These are phyloP conservation scores for Colletotrichum plurivorum DNA, from an alignment of 2,329 filamentous ascomycete species.

Conservation along the genomic window DNA sequence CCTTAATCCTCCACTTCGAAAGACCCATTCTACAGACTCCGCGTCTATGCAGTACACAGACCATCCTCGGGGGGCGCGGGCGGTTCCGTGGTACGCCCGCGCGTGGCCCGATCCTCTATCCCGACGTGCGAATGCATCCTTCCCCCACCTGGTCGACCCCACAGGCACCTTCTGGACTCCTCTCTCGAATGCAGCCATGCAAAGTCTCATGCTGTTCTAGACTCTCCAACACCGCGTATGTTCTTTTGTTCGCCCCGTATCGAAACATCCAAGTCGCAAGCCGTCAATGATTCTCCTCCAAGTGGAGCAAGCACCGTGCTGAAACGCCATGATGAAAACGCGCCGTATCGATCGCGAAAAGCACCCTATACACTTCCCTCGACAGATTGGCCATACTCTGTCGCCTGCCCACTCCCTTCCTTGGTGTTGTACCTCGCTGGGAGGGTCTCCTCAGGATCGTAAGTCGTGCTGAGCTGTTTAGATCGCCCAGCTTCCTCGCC, in stretches of 20 bases:
- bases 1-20: slow-evolving; percentile 4
- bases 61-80: not conserved
- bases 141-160: slow-evolving; percentile 20
- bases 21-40: slow-evolving; percentile 7
- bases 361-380: slow-evolving; percentile 1
- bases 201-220: slow-evolving; percentile 27
- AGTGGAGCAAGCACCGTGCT: slow-evolving; percentile 1
- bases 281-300: slow-evolving; percentile 4
- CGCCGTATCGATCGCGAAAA: slow-evolving; percentile 15
- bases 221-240: slow-evolving; percentile 8
- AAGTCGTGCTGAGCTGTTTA: not conserved
- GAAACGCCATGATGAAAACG: slow-evolving; percentile 30
- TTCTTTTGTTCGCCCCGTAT: slow-evolving; percentile 19
- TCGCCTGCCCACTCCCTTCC: not conserved
- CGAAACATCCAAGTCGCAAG: slow-evolving; percentile 28
- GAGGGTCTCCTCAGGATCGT: not conserved
- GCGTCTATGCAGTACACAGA: slow-evolving; percentile 7
- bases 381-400: slow-evolving; percentile 5
- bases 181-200: slow-evolving; percentile 17
- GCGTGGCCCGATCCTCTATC: slow-evolving; percentile 9
- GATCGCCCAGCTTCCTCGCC: slow-evolving; percentile 81
- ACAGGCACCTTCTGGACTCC: slow-evolving; percentile 28
- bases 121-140: slow-evolving; percentile 12
- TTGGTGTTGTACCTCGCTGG: too few relatives aligned
- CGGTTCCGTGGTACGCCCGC: not conserved